Percentiles rank a stretch among this genome's conserved stretches.
phyloP scores from a whole-genome alignment of 2,329 filamentous ascomycete genomes.

The Bipolaris sorokiniana region DNA sequence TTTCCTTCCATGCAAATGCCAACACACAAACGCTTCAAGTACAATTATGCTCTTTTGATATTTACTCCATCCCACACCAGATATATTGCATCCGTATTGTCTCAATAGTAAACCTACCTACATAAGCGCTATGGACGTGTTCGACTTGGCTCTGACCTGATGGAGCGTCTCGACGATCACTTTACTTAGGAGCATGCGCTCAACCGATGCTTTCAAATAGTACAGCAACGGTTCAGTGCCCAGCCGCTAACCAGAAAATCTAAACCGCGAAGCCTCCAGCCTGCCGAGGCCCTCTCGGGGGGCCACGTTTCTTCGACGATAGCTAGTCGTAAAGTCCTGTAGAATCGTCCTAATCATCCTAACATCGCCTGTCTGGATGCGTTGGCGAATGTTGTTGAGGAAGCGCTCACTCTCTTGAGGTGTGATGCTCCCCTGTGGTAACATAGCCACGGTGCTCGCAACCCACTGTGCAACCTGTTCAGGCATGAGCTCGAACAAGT shows the following conservation, averaged over 20 bases:
- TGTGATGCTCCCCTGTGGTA: conserved; percentile 76
- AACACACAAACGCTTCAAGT: conserved; percentile 25
- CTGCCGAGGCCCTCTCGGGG: conserved; percentile 88
- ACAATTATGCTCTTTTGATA: conserved; percentile 22
- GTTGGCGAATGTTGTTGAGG: conserved; percentile 79
- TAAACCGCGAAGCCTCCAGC: conserved; percentile 85
- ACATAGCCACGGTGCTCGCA: conserved; percentile 78
- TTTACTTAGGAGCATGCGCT: neutral
- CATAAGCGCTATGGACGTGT: neutral
- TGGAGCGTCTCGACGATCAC: neutral
- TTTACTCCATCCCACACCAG: conserved; percentile 13
- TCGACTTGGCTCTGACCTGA: neutral
- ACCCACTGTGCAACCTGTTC: conserved; percentile 82
- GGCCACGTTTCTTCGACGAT: conserved; percentile 92
- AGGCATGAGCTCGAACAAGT: conserved; percentile 86
- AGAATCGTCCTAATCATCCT: conserved; percentile 83
- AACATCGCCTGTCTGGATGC: conserved; percentile 70
- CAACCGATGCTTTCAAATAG: conserved; percentile 6
- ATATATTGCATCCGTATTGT: neutral
- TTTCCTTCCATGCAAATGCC: conserved; percentile 26
- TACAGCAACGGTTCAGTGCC: conserved; percentile 12
- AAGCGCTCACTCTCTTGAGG: conserved; percentile 80
- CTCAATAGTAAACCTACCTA: conserved; percentile 2
- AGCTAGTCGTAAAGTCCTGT: conserved; percentile 96
- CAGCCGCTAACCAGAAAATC: conserved; percentile 62